These are phyloP conservation scores for Tetrahymena borealis DNA, from an alignment of 73 alveolate species.

Conservation along the genomic window DNA sequence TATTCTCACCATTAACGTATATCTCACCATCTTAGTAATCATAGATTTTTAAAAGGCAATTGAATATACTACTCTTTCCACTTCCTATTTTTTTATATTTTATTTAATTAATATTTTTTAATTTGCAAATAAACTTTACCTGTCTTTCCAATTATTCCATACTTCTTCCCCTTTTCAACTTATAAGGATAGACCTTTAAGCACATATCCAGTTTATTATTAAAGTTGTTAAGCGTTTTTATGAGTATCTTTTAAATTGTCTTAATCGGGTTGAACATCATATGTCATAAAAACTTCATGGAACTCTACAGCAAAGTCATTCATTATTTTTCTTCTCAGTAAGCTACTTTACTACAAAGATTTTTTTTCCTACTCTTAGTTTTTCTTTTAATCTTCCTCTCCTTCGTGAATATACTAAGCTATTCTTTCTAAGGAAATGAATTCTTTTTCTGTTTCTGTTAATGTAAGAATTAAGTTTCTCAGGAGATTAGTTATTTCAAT, in stretches of 20 bases:
- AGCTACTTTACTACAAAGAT: not conserved
- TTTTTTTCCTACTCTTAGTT: not conserved
- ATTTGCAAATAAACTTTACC: conserved; percentile 41
- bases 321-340: not conserved
- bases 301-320: conserved; percentile 21
- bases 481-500: conserved; percentile 22
- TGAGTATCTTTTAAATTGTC: not conserved
- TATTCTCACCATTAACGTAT: conserved; percentile 58
- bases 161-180: conserved; percentile 48
- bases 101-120: not conserved
- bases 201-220: not conserved
- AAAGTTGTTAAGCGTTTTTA: not conserved
- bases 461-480: conserved; percentile 21
- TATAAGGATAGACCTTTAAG: conserved; percentile 3
- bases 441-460: conserved; percentile 28
- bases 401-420: conserved; percentile 8
- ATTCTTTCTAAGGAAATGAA: conserved; percentile 37
- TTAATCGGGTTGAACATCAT: conserved; percentile 6
- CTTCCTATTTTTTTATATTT: not conserved
- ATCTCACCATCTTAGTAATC: conserved; percentile 50
- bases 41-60: conserved; percentile 59
- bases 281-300: conserved; percentile 29
- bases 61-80: conserved; percentile 73
- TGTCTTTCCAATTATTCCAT: conserved; percentile 81
- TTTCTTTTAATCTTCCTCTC: conserved; percentile 2